A percentile compares a stretch with the other conserved stretches of the same genome.
Conservation (phyloP, 768 basidiomycete species). For the Macrolepiota fuliginosa region DNA sequence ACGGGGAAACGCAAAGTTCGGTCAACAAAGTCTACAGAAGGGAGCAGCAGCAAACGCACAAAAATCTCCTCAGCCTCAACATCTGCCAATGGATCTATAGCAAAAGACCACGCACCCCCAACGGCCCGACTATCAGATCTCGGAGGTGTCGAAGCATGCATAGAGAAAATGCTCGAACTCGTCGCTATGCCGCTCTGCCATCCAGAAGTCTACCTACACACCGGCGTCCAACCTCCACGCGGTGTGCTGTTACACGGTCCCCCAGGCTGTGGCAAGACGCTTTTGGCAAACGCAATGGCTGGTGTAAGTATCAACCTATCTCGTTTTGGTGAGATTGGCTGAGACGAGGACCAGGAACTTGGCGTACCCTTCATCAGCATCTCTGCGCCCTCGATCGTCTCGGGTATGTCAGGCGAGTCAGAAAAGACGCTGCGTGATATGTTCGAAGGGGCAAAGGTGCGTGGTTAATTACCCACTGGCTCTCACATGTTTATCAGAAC, state of each 20-base stretch:
- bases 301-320: constrained; percentile 69
- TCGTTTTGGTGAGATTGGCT: not conserved
- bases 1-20: constrained; percentile 64
- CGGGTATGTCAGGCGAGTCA: constrained; percentile 98
- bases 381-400: constrained; percentile 94
- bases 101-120: constrained; percentile 74
- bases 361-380: constrained; percentile 91
- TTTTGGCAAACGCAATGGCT: constrained; percentile 92
- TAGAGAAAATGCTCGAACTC: constrained; percentile 94
- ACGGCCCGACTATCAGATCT: constrained; percentile 76
- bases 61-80: constrained; percentile 35
- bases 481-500: not conserved
- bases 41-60: constrained; percentile 54
- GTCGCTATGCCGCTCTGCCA: constrained; percentile 94
- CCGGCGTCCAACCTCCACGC: constrained; percentile 88
- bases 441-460: constrained; percentile 94
- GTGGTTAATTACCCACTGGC: constrained; percentile 15
- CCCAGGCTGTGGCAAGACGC: constrained; percentile 95
- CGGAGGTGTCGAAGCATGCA: constrained; percentile 81
- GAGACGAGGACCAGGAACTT: constrained; percentile 61
- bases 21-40: constrained; percentile 46
- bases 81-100: constrained; percentile 27
- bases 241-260: constrained; percentile 95
- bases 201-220: constrained; percentile 93
- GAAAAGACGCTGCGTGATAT: constrained; percentile 96